Evolutionary conservation across 306 rosid species (phyloP).

Genomic region (Quercus alba): DNA sequence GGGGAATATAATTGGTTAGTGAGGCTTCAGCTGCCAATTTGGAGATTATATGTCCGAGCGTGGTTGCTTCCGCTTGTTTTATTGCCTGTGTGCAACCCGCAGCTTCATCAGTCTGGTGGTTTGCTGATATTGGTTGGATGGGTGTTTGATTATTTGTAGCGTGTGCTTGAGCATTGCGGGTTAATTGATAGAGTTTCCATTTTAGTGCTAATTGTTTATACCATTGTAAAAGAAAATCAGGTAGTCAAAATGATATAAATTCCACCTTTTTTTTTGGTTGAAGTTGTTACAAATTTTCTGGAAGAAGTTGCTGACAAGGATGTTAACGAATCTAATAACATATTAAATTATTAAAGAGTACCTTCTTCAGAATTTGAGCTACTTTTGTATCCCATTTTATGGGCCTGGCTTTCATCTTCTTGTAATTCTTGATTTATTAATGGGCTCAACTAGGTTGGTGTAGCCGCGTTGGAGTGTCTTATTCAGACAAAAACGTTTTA

Average conservation of each 20-base stretch:
- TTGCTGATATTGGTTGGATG: slow-evolving; percentile 35
- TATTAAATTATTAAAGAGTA: not conserved
- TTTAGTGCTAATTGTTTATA: slow-evolving; percentile 48
- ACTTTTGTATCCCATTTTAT: not conserved
- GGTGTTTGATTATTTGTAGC: slow-evolving; percentile 37
- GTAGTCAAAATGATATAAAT: slow-evolving; percentile 20
- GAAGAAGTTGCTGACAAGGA: not conserved
- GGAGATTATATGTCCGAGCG: slow-evolving; percentile 13
- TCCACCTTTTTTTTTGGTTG: not conserved
- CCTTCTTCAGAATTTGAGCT: not conserved
- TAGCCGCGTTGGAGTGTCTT: too few species aligned
- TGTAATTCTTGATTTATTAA: not conserved
- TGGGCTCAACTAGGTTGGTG: not conserved
- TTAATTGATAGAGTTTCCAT: slow-evolving; percentile 27
- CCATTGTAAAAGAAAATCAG: slow-evolving; percentile 46
- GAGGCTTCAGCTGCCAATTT: slow-evolving; percentile 22
- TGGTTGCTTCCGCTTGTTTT: slow-evolving; percentile 40
- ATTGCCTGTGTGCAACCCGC: slow-evolving; percentile 20
- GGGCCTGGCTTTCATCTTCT: not conserved
- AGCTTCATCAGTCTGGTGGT: slow-evolving; percentile 35
- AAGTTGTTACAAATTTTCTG: not conserved
- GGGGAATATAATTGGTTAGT: slow-evolving; percentile 25
- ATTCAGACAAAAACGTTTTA: too few species aligned
- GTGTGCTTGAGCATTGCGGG: slow-evolving; percentile 32
- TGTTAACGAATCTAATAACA: not conserved